Evolutionary conservation across 2,329 filamentous ascomycete species (phyloP), one percentile per base, ranked within the genome.

Genomic region (Nemania abortiva): DNA sequence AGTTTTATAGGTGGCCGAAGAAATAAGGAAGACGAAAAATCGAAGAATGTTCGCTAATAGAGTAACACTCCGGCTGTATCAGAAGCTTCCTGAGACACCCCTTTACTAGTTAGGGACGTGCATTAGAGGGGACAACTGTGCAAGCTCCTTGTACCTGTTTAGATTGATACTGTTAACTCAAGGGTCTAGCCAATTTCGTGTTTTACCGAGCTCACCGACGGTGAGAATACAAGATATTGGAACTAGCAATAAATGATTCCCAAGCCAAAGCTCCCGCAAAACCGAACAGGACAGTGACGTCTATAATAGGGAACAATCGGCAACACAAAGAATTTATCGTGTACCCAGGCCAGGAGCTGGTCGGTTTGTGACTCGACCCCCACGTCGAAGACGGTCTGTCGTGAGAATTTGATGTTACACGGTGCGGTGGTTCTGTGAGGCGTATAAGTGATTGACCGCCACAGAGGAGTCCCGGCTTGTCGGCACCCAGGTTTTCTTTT

Each of bases 401-500:
- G 49, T 54, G 52, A 53, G 31, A 54, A 62, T 45, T 22, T 50
- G n/a, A 22, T 55, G 67, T 64, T 63, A 56, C 67, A 66, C 63
- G 49, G 58, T 29, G 52, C 39, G 29, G 56, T 31, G 27, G n/a
- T 52, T 42, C 42, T 59, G 52, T 6, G 47, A 63, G 54, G 61
- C 64, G 67, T 66, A 47, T 53, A 65, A 58, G 47, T 59, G 42
- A 52, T 56, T 65, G 55, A 37, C 63, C 49, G 54, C 62, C 63
- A 39, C 57, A 63, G 57, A 55, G 1, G 18, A 15, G 37, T 59
- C 24, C 31, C 55, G 27, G 22, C 39, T 65, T 27, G 42, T 56
- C 52, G 27, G 62, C 69, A 50, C 69, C 60, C 63, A 57, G 27
- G 53, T 50, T 59, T 69, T 70, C 22, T 73, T 69, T 71, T 73